A percentile compares a stretch with the other conserved stretches of the same genome.
Evolutionary conservation across 2,329 filamentous ascomycete species (phyloP).

Genomic region (Paecilomyces formosus): DNA sequence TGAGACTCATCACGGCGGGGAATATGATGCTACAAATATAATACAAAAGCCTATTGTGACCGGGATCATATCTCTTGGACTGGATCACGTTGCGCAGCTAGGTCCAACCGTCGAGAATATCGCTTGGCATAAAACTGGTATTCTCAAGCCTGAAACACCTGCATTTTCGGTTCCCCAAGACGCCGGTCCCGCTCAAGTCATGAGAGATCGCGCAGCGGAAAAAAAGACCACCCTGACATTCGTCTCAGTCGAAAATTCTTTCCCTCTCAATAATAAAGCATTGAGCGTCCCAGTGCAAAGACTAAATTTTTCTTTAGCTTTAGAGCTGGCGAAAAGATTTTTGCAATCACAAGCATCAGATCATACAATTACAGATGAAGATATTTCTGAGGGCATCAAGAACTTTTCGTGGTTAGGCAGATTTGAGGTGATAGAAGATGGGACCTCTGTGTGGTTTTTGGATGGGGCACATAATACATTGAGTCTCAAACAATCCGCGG

Average conservation of each 20-base stretch:
- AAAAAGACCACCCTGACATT: constrained; percentile 43
- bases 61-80: constrained; percentile 59
- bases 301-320: constrained; percentile 25
- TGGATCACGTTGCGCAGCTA: constrained; percentile 60
- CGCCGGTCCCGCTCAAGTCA: constrained; percentile 37
- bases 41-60: constrained; percentile 48
- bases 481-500: constrained; percentile 28
- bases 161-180: constrained; percentile 54
- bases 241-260: constrained; percentile 20
- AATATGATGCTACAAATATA: constrained; percentile 57
- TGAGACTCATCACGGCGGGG: constrained; percentile 61
- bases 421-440: constrained; percentile 22
- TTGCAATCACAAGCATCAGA: constrained; percentile 13
- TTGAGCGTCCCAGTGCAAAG: constrained; percentile 20
- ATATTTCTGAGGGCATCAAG: constrained; percentile 17
- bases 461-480: constrained; percentile 39
- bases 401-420: constrained; percentile 26
- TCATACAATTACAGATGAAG: constrained; percentile 8
- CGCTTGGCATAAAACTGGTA: constrained; percentile 61
- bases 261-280: constrained; percentile 9
- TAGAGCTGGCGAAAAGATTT: constrained; percentile 16
- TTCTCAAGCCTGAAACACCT: constrained; percentile 54
- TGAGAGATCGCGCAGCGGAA: constrained; percentile 46
- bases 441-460: constrained; percentile 27
- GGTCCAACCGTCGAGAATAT: constrained; percentile 53